Evolutionary conservation across 768 basidiomycete species (phyloP).

Genomic region (Symmetrospora coprosmae): DNA sequence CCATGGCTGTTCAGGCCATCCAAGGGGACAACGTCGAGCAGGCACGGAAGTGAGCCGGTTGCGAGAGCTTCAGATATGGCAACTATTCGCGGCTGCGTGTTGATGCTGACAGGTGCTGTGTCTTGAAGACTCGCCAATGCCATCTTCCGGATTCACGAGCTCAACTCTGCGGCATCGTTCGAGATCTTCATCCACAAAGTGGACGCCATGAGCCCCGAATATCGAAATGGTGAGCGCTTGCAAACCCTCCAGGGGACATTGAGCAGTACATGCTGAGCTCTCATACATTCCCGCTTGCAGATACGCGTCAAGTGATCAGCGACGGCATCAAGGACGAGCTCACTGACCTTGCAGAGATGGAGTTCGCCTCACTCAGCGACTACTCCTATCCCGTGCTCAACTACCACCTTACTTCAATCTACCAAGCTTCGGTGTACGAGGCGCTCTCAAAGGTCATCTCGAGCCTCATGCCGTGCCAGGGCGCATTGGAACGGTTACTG

Average conservation of each 20-base stretch:
- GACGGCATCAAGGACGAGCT: conserved; percentile 72
- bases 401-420: conserved; percentile 82
- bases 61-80: too few relatives aligned
- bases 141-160: conserved; percentile 47
- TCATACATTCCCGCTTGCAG: conserved; percentile 40
- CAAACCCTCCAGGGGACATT: too few relatives aligned
- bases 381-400: conserved; percentile 44
- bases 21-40: conserved; percentile 38
- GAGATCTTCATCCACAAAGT: conserved; percentile 94
- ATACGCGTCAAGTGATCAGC: conserved; percentile 81
- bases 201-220: conserved; percentile 73
- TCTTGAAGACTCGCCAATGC: conserved; percentile 49
- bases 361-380: background rate
- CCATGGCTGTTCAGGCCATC: conserved; percentile 8
- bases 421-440: conserved; percentile 80
- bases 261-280: too few relatives aligned
- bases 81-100: too few relatives aligned
- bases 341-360: conserved; percentile 41
- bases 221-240: conserved; percentile 63
- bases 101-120: conserved; percentile 37
- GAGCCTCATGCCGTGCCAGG: conserved; percentile 67
- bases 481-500: conserved; percentile 71
- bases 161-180: conserved; percentile 58
- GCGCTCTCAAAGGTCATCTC: conserved; percentile 82
- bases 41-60: conserved; percentile 32